A percentile compares a stretch with the other conserved stretches of the same genome.
Evolutionary conservation across 192 early-diverging fungal genomes (phyloP).

Genomic region (Podila clonocystis): DNA sequence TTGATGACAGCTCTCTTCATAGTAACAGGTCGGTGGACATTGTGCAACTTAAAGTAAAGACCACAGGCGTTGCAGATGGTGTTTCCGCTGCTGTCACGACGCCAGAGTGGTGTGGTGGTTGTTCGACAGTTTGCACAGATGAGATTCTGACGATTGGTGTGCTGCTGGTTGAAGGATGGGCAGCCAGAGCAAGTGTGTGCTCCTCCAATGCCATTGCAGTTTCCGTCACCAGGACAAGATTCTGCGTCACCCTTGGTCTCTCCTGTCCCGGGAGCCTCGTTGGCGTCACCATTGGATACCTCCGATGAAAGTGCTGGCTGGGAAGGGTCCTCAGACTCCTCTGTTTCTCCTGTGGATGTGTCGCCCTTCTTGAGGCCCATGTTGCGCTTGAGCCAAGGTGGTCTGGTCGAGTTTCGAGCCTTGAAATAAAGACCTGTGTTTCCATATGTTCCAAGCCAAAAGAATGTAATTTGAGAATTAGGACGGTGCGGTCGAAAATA

Average conservation of each 20-base stretch:
- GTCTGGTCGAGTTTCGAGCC: slow-evolving; percentile 63
- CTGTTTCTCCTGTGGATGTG: slow-evolving; percentile 31
- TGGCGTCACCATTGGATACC: not conserved
- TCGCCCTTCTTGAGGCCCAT: slow-evolving; percentile 51
- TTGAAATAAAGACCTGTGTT: slow-evolving; percentile 61
- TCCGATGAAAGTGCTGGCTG: slow-evolving; percentile 54
- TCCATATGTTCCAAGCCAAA: not conserved
- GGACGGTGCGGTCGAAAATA: not conserved
- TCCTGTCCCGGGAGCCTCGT: not conserved
- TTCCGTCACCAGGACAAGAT: slow-evolving; percentile 78
- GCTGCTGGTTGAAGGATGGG: slow-evolving; percentile 75
- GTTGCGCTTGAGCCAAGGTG: slow-evolving; percentile 65
- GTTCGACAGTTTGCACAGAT: slow-evolving; percentile 82
- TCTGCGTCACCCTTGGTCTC: slow-evolving; percentile 2
- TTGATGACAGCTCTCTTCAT: slow-evolving; percentile 84
- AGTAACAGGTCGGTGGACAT: slow-evolving; percentile 80
- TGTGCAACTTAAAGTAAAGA: slow-evolving; percentile 89
- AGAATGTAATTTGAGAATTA: not conserved
- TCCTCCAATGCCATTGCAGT: slow-evolving; percentile 79
- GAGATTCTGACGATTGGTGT: slow-evolving; percentile 59
- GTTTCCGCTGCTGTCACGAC: slow-evolving; percentile 75
- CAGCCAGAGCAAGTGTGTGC: slow-evolving; percentile 74
- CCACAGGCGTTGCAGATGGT: slow-evolving; percentile 91
- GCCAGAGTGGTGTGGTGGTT: slow-evolving; percentile 83
- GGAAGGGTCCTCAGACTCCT: slow-evolving; percentile 67